Evolutionary conservation across 345 rosid genomes (phyloP), one percentile per base, ranked within the genome.

Genomic region (Gossypium stocksii): DNA sequence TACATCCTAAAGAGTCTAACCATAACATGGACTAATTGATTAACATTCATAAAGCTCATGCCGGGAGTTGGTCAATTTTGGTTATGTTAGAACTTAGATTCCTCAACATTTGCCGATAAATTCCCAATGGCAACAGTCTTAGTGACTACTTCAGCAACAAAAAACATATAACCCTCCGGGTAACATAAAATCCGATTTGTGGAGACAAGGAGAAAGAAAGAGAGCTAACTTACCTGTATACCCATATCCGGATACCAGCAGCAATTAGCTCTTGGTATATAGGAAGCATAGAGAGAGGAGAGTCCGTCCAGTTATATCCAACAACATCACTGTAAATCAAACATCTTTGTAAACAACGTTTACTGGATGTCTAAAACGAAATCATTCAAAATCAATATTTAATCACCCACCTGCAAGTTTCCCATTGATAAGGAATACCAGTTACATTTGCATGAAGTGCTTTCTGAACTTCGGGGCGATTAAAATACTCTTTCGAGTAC

Each of bases 391-490:
- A 20, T 29, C 7, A 16, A 29, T 17, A 54, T 12, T 63, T 20
- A 41, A 72, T 67, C 54, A 0, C 9, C 52, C 69, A 88, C 99
- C 99, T 93, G 99, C 97, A 95, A 3, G 89, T 69, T 78, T 84
- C 76, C 99, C 99, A 95, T 57, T 85, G 83, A 78, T 95, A 93
- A 34, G 85, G 75, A 62, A 95, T 80, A 62, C 89, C 75, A 0
- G 98, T 95, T 73, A 84, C 81, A 84, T 95, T 95, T 60, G 97
- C 98, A 81, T 95, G 99, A 78, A 95, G 80, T 34, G 98, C 99
- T 78, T 82, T 87, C 87, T 95, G 99, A 74, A 93, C 99, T 80
- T 93, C 91, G 0, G 89, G 98, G 64, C 7, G 86, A 83, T 95
- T 95, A 84, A 95, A 93, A 78, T 95, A 93, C 84, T 78, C 66